Conservation (phyloP, 2,329 filamentous ascomycete species). For the Alternaria triticina region DNA sequence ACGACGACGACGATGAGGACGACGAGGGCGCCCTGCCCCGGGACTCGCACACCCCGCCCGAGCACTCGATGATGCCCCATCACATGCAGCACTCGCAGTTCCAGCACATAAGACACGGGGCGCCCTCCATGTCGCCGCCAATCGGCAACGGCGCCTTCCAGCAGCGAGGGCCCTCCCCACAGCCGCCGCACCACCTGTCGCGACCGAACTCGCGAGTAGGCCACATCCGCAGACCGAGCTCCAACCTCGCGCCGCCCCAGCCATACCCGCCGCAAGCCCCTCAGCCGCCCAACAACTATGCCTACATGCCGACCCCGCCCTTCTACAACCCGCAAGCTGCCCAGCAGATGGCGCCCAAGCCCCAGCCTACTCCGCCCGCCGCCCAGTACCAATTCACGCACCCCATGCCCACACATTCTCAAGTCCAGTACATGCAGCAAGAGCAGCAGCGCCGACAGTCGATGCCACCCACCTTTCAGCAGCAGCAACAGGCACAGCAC, state of each 20-base stretch:
- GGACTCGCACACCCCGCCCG: conserved; percentile 68
- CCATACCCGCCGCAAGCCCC: conserved; percentile 68
- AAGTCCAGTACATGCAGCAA: conserved; percentile 73
- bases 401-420: conserved; percentile 53
- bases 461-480: conserved; percentile 71
- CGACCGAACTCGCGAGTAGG: conserved; percentile 77
- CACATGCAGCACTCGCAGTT: conserved; percentile 65
- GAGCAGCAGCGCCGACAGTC: conserved; percentile 78
- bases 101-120: conserved; percentile 80
- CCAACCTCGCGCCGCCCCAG: conserved; percentile 72
- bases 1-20: conserved; percentile 80
- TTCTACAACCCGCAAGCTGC: conserved; percentile 77
- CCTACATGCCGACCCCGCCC: conserved; percentile 83
- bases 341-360: conserved; percentile 54
- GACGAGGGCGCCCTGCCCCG: conserved; percentile 73
- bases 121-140: conserved; percentile 86
- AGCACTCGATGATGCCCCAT: conserved; percentile 61
- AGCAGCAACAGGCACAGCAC: conserved; percentile 66
- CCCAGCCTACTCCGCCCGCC: conserved; percentile 47
- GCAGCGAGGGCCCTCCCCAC: conserved; percentile 79
- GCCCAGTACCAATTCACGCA: conserved; percentile 55
- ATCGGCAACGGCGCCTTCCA: conserved; percentile 76
- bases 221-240: conserved; percentile 75
- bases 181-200: conserved; percentile 73
- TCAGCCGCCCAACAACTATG: conserved; percentile 70